Base-by-base conservation (phyloP, 2,329 filamentous ascomycete species). In the Colletotrichum gloeosporioides region DNA sequence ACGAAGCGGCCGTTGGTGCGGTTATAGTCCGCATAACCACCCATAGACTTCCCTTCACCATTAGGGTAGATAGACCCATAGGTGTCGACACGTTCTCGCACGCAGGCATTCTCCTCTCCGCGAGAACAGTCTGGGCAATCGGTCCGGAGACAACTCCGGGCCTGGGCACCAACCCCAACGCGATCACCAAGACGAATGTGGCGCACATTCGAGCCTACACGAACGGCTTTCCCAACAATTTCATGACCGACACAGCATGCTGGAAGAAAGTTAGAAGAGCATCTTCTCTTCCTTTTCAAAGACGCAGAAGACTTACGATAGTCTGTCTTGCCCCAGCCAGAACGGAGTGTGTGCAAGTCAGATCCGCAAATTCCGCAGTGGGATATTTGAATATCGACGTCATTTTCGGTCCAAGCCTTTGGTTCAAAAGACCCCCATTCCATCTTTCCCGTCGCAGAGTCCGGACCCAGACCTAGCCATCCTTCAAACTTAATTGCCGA, bases 301-400 rank as follows among this genome's bases (percentile, higher is more conserved):
- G 25, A 31, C 13, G 25, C 25, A 29, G 15, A 29, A 53, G 34
- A 79, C 84, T 67, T 80, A 85, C 84, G 84, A 73, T 86, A 86
- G 4, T 81, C 80, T 9, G 85, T 85, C 63, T 82, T 78, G 73
- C 79, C 84, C 89, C 89, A 91, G 66, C 89, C 91, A 4, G 89
- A 90, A 34, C 88, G 86, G 5, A 93, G 85, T 3, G 86, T 89
- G 82, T 93, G 91, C 32, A 93, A 61, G 77, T 93, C 92, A 1
- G 89, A 89, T 71, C 91, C 92, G 80, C 92, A 94, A 77, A 94
- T 89, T 77, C 92, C 92, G 80, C 91, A 93, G 84, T 93, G 91
- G 3, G 90, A 90, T 77, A 94, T 85, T 80, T 90, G 87, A 79
- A 94, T 92, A 80, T 94, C 92, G 68, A 94, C 83, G 78, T 94